phyloP scores from a whole-genome alignment of 495 filamentous ascomycete genomes.

The Barbatosphaeria neglecta region DNA sequence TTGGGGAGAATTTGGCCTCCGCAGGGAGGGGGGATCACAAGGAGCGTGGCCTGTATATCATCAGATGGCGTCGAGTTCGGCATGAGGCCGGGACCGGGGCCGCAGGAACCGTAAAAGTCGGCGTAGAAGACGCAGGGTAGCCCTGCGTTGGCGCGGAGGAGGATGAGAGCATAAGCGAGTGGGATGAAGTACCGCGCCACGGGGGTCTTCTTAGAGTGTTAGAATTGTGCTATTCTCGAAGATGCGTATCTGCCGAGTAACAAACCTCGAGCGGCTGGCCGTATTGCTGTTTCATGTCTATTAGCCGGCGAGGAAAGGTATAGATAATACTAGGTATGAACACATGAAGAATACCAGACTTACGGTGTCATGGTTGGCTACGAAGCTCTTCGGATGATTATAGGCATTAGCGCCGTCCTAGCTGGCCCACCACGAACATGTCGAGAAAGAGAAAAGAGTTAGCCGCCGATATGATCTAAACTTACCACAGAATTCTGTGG shows the following conservation, averaged over 20 bases:
- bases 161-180: constrained; percentile 50
- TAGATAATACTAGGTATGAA: neutral
- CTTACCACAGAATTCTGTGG: constrained; percentile 53
- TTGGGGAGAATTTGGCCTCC: constrained; percentile 48
- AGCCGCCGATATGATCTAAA: constrained; percentile 1
- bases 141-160: constrained; percentile 46
- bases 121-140: constrained; percentile 67
- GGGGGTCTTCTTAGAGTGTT: constrained; percentile 13
- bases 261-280: constrained; percentile 38
- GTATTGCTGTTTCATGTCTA: too few species aligned
- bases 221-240: neutral
- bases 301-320: neutral
- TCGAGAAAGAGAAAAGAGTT: constrained; percentile 2
- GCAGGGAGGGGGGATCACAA: too few species aligned
- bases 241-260: too few species aligned
- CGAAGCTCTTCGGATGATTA: constrained; percentile 22
- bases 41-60: too few species aligned
- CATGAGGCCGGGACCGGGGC: too few species aligned
- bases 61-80: too few species aligned
- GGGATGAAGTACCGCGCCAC: constrained; percentile 47
- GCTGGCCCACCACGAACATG: too few species aligned
- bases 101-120: constrained; percentile 55
- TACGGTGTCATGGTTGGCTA: constrained; percentile 42
- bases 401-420: neutral
- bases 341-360: neutral